Conservation (phyloP, 2,329 filamentous ascomycete genomes). For the Camillea tinctor region DNA sequence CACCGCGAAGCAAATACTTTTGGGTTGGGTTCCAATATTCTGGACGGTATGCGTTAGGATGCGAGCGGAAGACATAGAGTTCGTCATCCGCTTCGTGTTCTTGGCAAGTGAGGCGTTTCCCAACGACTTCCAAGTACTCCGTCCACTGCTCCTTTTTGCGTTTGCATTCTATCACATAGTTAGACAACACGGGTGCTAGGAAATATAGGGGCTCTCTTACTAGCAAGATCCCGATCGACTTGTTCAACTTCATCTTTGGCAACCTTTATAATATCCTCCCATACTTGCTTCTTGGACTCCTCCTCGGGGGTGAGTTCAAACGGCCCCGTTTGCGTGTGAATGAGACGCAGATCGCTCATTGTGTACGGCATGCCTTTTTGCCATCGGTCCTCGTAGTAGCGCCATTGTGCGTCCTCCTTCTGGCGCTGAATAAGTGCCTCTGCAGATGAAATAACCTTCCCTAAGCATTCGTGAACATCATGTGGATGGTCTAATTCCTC, state of each 20-base stretch:
- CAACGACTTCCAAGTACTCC: constrained; percentile 21
- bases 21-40: constrained; percentile 40
- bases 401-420: constrained; percentile 28
- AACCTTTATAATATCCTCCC: constrained; percentile 35
- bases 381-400: constrained; percentile 22
- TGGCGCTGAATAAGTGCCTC: constrained; percentile 24
- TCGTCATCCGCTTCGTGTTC: constrained; percentile 31
- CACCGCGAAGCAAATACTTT: constrained; percentile 51
- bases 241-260: constrained; percentile 36
- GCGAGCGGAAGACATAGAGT: constrained; percentile 26
- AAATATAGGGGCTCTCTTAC: constrained; percentile 30
- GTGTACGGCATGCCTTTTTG: constrained; percentile 18
- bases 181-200: constrained; percentile 1
- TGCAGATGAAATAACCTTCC: constrained; percentile 22
- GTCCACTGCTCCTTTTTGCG: constrained; percentile 16
- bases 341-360: constrained; percentile 32
- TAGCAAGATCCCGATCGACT: constrained; percentile 31
- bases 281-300: constrained; percentile 27
- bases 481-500: constrained; percentile 24
- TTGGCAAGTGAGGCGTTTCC: constrained; percentile 32
- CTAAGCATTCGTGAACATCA: constrained; percentile 24
- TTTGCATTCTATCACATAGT: constrained; percentile 21
- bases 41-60: constrained; percentile 26
- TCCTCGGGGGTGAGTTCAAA: constrained; percentile 35
- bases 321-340: constrained; percentile 41